Evolutionary conservation across 208 protist genomes (phyloP).

Genomic region (Acanthamoeba lenticulata): DNA sequence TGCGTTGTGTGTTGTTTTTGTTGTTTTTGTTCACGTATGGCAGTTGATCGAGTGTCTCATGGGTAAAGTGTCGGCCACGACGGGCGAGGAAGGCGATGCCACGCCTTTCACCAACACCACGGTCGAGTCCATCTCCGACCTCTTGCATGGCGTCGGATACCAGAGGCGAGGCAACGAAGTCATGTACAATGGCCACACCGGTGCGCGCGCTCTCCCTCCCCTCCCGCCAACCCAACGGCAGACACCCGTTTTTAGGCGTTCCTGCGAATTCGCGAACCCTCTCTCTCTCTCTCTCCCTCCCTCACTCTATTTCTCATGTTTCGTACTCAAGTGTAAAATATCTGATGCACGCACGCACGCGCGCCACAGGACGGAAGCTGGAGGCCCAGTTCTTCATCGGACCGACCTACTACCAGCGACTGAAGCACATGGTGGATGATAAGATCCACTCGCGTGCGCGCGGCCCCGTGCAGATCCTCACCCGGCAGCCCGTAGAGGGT

Average conservation of each 20-base stretch:
- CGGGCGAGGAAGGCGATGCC: slow-evolving; percentile 89
- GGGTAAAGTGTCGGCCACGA: slow-evolving; percentile 87
- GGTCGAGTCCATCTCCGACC: slow-evolving; percentile 89
- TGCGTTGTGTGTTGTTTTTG: too few relatives aligned
- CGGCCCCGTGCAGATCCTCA: slow-evolving; percentile 92
- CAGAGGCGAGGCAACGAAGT: slow-evolving; percentile 92
- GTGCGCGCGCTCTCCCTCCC: background rate
- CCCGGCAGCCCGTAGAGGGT: slow-evolving; percentile 95
- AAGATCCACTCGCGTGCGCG: slow-evolving; percentile 92
- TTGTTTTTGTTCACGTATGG: too few relatives aligned
- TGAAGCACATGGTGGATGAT: slow-evolving; percentile 98
- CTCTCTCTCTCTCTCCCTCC: too few relatives aligned
- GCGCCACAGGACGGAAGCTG: slow-evolving; percentile 88
- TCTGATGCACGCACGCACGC: too few relatives aligned
- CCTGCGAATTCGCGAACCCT: too few relatives aligned
- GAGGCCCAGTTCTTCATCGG: slow-evolving; percentile 94
- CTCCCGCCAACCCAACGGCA: background rate
- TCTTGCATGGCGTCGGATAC: slow-evolving; percentile 89
- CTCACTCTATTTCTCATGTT: too few relatives aligned
- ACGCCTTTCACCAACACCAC: slow-evolving; percentile 95
- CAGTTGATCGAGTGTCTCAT: slow-evolving; percentile 94
- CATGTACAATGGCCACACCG: slow-evolving; percentile 96
- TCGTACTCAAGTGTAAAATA: too few relatives aligned
- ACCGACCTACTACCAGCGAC: slow-evolving; percentile 97
- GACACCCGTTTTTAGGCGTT: too few relatives aligned